Base-by-base conservation (phyloP, 495 filamentous ascomycete genomes). In the Amniculicola lignicola region DNA sequence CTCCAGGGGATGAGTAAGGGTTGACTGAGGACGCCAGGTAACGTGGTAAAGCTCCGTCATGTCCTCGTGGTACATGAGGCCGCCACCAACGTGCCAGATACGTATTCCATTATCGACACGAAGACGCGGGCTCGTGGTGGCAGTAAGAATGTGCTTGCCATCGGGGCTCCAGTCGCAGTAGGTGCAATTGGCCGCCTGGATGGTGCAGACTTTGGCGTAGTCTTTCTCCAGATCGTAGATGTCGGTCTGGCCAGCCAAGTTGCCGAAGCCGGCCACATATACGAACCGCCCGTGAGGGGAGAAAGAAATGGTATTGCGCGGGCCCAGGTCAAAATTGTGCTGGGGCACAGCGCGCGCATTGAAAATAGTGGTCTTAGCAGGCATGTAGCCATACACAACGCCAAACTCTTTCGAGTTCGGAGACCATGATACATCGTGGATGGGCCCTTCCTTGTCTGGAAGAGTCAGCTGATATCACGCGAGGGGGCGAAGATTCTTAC, bases 361-460 rank as follows among this genome's bases (percentile, higher is more conserved):
- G 80, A 96, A 98, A 58, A 97, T 89, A 46, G 90, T 95, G 1
- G 93, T 93, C 75, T 96, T 97, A 16, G 94, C 89, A 11, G 93
- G 93, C 87, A 95, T 98, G 70, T 87, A 96, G 41, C 93, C 93
- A 67, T 98, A 98, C 18, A 95, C 82, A 18, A 98, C 93, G 60
- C 89, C 93, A 65, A 98, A 98, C 70, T 96, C 90, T 72, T 89
- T 92, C 29, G 88, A 92, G 70, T 90, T 96, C 18, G 93, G 90
- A 14, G 89, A 95, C 93, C 93, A 98, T n/a, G 86, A 79, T 33
- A 98, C 93, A 66, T 98, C 93, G 71, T 98, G 92, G 60, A 98
- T 97, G 15, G 93, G 93, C 1, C 93, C 93, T 67, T 97, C 91
- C 73, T 96, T 97, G 77, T 98, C 93, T 84, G 54, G 40, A 56